phyloP scores from a whole-genome alignment of 768 basidiomycete genomes.

The Gyrodon lividus region DNA sequence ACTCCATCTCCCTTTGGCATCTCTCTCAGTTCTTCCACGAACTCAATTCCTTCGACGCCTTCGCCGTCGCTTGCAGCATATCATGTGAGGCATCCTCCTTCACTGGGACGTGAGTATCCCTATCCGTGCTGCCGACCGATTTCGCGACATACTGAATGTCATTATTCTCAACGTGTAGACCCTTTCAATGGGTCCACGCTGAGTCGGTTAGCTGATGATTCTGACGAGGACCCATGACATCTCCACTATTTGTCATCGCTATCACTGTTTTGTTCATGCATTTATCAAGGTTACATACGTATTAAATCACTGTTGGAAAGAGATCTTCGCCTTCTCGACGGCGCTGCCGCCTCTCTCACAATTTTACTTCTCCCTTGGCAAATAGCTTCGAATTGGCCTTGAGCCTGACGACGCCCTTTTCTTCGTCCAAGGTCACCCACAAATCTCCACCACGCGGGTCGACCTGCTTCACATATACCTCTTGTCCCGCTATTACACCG shows the following conservation, averaged over 20 bases:
- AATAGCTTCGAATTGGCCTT: conserved; percentile 32
- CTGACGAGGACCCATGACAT: conserved; percentile 30
- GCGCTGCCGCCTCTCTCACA: background rate
- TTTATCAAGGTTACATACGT: conserved; percentile 9
- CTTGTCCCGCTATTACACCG: conserved; percentile 25
- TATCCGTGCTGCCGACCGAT: background rate
- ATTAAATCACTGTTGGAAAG: background rate
- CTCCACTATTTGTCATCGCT: background rate
- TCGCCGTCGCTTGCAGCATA: conserved; percentile 41
- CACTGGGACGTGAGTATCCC: conserved; percentile 35
- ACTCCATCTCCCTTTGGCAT: conserved; percentile 38
- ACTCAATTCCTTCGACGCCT: conserved; percentile 33
- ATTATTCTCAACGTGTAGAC: conserved; percentile 11
- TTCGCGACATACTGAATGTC: background rate
- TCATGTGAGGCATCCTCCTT: conserved; percentile 35
- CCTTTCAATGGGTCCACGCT: conserved; percentile 29
- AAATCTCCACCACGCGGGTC: conserved; percentile 50
- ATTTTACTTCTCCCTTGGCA: background rate
- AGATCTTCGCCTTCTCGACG: background rate
- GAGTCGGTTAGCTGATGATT: conserved; percentile 25
- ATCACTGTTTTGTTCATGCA: conserved; percentile 5
- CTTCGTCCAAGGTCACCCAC: conserved; percentile 37
- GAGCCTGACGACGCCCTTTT: conserved; percentile 31
- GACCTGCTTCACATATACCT: conserved; percentile 48
- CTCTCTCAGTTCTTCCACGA: conserved; percentile 33